phyloP scores from a whole-genome alignment of 2,329 filamentous ascomycete genomes.

The Hymenoscyphus occultus region DNA sequence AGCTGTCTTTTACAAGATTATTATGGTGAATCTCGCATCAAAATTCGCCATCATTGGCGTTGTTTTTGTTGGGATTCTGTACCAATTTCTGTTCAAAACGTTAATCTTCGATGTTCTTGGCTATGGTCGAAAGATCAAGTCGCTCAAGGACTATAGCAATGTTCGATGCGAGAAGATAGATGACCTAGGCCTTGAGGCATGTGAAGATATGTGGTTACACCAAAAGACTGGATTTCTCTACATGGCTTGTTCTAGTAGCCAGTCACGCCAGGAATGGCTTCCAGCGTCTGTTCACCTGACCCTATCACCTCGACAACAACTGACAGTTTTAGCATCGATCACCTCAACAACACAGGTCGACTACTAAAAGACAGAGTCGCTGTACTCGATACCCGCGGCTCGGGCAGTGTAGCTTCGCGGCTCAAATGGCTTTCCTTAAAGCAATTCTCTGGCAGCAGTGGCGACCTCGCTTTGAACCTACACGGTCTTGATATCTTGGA shows the following conservation, averaged over 20 bases:
- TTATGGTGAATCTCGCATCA: slow-evolving; percentile 19
- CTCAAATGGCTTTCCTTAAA: slow-evolving; percentile 26
- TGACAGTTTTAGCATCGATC: slow-evolving; percentile 21
- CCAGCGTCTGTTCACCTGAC: slow-evolving; percentile 30
- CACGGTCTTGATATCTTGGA: slow-evolving; percentile 37
- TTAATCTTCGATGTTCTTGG: slow-evolving; percentile 35
- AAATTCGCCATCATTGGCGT: slow-evolving; percentile 21
- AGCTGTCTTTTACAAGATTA: neutral
- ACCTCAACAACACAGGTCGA: slow-evolving; percentile 29
- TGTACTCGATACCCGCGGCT: slow-evolving; percentile 30
- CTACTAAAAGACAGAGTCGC: slow-evolving; percentile 27
- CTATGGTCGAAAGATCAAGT: slow-evolving; percentile 32
- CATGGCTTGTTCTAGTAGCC: slow-evolving; percentile 30
- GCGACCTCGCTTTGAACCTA: slow-evolving; percentile 34
- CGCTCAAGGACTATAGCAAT: slow-evolving; percentile 37
- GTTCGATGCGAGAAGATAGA: slow-evolving; percentile 28
- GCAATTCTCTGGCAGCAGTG: slow-evolving; percentile 29
- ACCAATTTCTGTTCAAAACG: slow-evolving; percentile 35
- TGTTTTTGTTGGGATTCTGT: slow-evolving; percentile 30
- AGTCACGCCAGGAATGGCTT: slow-evolving; percentile 28
- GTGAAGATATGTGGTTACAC: slow-evolving; percentile 36
- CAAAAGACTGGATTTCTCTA: slow-evolving; percentile 31
- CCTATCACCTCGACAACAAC: neutral
- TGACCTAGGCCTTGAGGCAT: slow-evolving; percentile 29
- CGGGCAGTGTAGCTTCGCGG: slow-evolving; percentile 24